A percentile compares a stretch with the other conserved stretches of the same genome.
Conservation (phyloP, 2,329 filamentous ascomycete species). For the Cytospora schulzeri region DNA sequence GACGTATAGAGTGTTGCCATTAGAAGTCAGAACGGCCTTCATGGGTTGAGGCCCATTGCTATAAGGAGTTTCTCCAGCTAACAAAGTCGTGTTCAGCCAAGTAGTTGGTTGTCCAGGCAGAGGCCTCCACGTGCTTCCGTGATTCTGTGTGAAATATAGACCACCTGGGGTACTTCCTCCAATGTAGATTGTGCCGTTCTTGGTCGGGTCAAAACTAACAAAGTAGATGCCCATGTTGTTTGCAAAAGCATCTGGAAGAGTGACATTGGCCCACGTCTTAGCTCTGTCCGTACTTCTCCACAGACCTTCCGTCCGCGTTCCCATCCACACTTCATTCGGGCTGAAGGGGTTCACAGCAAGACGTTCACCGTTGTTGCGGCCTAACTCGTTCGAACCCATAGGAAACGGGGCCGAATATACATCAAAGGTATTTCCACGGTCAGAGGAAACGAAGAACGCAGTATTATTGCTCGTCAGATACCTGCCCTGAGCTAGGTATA, state of each 20-base stretch:
- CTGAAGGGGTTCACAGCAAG: slow-evolving; percentile 12
- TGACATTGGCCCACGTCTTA: slow-evolving; percentile 17
- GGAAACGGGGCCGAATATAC: slow-evolving; percentile 5
- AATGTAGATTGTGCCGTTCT: slow-evolving; percentile 14
- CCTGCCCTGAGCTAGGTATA: slow-evolving; percentile 16
- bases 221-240: slow-evolving; percentile 21
- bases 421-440: slow-evolving; percentile 13
- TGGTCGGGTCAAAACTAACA: slow-evolving; percentile 9
- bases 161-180: slow-evolving; percentile 18
- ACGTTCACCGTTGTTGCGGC: slow-evolving; percentile 19
- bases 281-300: slow-evolving; percentile 14
- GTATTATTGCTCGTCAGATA: slow-evolving; percentile 19
- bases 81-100: slow-evolving; percentile 6
- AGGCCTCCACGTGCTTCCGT: slow-evolving; percentile 1
- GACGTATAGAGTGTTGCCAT: slow-evolving; percentile 14
- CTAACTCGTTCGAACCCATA: slow-evolving; percentile 21
- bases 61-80: not conserved
- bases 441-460: slow-evolving; percentile 15
- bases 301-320: slow-evolving; percentile 4
- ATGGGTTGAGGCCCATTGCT: slow-evolving; percentile 19
- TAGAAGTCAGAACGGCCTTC: slow-evolving; percentile 2
- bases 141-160: slow-evolving; percentile 8
- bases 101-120: slow-evolving; percentile 13
- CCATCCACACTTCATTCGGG: slow-evolving; percentile 12
- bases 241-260: slow-evolving; percentile 16